Evolutionary conservation across 768 basidiomycete genomes (phyloP), one percentile per base, ranked within the genome.

Genomic region (Tylopilus vinaceipallidus): DNA sequence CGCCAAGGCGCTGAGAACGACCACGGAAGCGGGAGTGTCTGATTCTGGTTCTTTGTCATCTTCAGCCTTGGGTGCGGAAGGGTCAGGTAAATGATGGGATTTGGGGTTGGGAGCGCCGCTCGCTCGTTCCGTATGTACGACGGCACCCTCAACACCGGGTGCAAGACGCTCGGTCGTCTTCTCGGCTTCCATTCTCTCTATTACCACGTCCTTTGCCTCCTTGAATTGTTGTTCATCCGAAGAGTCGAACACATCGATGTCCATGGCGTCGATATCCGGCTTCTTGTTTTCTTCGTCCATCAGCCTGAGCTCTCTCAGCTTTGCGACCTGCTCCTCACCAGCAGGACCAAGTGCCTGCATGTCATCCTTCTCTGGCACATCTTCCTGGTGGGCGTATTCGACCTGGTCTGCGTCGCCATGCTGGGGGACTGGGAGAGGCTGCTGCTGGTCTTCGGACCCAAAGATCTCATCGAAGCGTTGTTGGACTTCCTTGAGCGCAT

Each of bases 261-360:
- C 82, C 78, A 84, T 82, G 10, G 78, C 71, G 19, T 63, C 62
- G 3, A 68, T 54, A 9, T 71, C 64, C 16, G 54, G 38, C 44
- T 69, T 65, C 14, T 80, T 75, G 36, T 70, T 64, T 26, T 76
- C 75, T 3, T 82, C 82, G 53, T 91, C 90, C 23, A 83, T 67
- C 54, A 97, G 74, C 38, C 81, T 86, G 30, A 98, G 82, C 43
- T 95, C 86, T 55, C 86, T 78, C 39, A 97, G 73, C 61, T 86
- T 89, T 16, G 88, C 86, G 11, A 82, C 80, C 63, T 94, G 83
- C 57, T 95, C 92, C 36, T 91, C 84, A 10, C 79, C 83, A 3
- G 95, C 86, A 1, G 91, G 83, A 6, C 92, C 95, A 19, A 98
- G 78, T 1, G 94, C 92, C 68, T 95, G 92, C 82, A 88, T 88